Base-by-base conservation (phyloP, 495 filamentous ascomycete genomes). In the Paragyromitra xinjiangensis region DNA sequence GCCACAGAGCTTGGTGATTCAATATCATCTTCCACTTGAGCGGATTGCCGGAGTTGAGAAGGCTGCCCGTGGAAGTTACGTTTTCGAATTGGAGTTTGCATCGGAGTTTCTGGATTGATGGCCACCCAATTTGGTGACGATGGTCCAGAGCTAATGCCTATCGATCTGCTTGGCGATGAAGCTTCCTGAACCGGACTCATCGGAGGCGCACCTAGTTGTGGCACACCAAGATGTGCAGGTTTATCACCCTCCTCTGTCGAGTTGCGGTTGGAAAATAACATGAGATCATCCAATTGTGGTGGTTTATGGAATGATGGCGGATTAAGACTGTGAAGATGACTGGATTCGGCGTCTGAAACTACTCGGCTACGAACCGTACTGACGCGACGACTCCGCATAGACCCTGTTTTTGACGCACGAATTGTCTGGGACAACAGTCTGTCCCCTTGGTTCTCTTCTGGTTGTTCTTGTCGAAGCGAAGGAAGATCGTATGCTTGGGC, bases 401-500 rank as follows among this genome's bases (percentile, higher is more conserved):
- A 79, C 58, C 67, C 75, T 29, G 77, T 66, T 19, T 53, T 78
- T 3, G 68, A 79, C 39, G 59, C 77, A 8, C 77, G 77, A 19
- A 79, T 71, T 19, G 77, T 72, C 42, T 73, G 74, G n/a, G 74
- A 73, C 8, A 77, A 22, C 12, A 77, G 37, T 19, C 61, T 73
- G 14, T 77, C 74, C 51, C 66, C 74, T 61, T 77, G 74, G 51
- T 73, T 77, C 44, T 77, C 74, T 50, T 77, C 74, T 9, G 74
- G 66, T 39, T 55, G 75, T 55, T 79, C 77, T 65, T 79, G 77
- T 22, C 34, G 44, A 11, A 71, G 44, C 24, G 75, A 79, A 26
- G 81, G 81, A 56, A 82, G 73, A 63, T 82, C 81, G 45, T 82
- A 82, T 37, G 73, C 73, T 69, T 76, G 63, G 14, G 81, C 81